These are phyloP conservation scores for Fusarium sp. DNA, from an alignment of 2,329 filamentous ascomycete species.

Conservation along the genomic window DNA sequence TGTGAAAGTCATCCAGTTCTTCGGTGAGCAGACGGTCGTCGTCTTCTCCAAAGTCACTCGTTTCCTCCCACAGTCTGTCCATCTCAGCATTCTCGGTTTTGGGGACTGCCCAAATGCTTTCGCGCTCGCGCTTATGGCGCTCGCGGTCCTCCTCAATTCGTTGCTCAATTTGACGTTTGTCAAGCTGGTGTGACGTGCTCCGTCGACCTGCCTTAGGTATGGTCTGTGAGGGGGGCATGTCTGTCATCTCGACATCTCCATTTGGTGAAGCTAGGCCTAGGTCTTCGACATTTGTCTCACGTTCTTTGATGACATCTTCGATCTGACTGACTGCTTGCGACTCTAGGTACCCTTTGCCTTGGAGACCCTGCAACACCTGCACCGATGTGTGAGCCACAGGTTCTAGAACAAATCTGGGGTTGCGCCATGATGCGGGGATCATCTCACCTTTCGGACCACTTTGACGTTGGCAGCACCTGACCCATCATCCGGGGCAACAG, in stretches of 20 bases:
- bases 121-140: conserved; percentile 88
- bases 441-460: conserved; percentile 80
- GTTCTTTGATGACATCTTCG: conserved; percentile 82
- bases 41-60: conserved; percentile 86
- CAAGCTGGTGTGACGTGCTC: conserved; percentile 59
- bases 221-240: conserved; percentile 54
- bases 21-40: conserved; percentile 81
- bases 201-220: conserved; percentile 49
- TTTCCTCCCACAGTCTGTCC: conserved; percentile 85
- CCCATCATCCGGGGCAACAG: conserved; percentile 86
- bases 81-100: conserved; percentile 72
- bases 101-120: conserved; percentile 91
- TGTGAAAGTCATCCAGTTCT: conserved; percentile 65
- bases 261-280: conserved; percentile 62
- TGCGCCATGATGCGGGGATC: not conserved
- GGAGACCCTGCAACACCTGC: conserved; percentile 74
- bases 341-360: conserved; percentile 77
- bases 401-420: not conserved
- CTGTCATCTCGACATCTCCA: conserved; percentile 52
- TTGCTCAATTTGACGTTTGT: conserved; percentile 93
- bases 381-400: conserved; percentile 16
- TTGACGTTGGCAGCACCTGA: conserved; percentile 93
- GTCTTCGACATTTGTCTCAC: conserved; percentile 72
- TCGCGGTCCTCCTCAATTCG: conserved; percentile 97
- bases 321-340: conserved; percentile 80